Percentiles rank a stretch among this genome's conserved stretches.
phyloP scores from a whole-genome alignment of 2,329 filamentous ascomycete species.

The Emydomyces testavorans region DNA sequence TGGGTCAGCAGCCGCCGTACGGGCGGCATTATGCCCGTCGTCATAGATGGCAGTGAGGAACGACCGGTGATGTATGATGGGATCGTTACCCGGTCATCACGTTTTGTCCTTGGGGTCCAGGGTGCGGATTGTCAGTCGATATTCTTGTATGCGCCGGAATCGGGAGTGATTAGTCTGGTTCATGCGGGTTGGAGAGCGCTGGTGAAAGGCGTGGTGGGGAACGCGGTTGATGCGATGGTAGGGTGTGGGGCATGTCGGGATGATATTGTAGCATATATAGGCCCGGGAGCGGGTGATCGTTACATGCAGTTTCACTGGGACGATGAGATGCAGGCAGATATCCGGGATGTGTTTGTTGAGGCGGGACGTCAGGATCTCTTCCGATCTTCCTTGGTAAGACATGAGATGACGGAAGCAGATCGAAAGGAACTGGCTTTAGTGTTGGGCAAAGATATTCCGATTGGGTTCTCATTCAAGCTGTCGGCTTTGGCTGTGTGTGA shows the following conservation, averaged over 20 bases:
- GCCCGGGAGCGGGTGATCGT: constrained; percentile 7
- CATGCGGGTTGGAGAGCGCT: constrained; percentile 13
- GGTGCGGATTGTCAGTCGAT: constrained; percentile 12
- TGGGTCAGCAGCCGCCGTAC: constrained; percentile 6
- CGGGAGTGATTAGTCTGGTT: constrained; percentile 10
- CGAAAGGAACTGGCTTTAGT: constrained; percentile 1
- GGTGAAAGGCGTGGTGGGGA: constrained; percentile 7
- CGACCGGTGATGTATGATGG: constrained; percentile 10
- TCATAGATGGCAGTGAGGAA: background rate
- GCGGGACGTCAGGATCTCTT: constrained; percentile 8
- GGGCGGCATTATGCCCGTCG: constrained; percentile 8
- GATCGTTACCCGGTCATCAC: constrained; percentile 6
- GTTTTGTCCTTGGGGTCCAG: constrained; percentile 10
- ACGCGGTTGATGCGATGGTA: constrained; percentile 10
- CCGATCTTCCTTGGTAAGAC: background rate
- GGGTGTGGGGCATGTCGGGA: constrained; percentile 1
- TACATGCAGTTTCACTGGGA: constrained; percentile 9
- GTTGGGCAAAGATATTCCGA: constrained; percentile 3
- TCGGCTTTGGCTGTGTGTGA: constrained; percentile 1
- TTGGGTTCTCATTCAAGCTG: constrained; percentile 4
- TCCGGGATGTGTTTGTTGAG: constrained; percentile 11
- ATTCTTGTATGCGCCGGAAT: constrained; percentile 7
- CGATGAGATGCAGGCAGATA: constrained; percentile 1
- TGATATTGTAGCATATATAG: constrained; percentile 10
- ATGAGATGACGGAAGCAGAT: constrained; percentile 6